Percentiles rank a stretch among this genome's conserved stretches.
Conservation (phyloP, 352 stramenopile genomes). For the Phytopythium chamaehyphon region DNA sequence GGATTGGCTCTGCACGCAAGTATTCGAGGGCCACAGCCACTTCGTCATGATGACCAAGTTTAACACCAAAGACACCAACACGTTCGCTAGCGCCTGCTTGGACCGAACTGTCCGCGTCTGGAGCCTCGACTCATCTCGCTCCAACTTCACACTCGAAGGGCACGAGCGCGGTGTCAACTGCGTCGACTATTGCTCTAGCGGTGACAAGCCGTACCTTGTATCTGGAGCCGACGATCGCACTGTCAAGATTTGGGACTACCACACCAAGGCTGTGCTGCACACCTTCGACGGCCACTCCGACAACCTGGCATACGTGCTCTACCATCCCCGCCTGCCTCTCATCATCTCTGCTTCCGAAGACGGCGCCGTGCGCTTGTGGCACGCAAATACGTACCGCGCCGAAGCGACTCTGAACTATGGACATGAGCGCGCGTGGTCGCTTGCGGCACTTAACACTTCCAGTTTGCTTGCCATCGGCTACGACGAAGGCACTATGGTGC, state of each 20-base stretch:
- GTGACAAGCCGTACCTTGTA: constrained; percentile 98
- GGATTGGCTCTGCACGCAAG: constrained; percentile 69
- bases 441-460: constrained; percentile 75
- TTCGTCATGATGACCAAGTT: constrained; percentile 99
- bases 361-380: constrained; percentile 93
- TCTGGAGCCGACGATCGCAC: constrained; percentile 95
- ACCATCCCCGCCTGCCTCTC: constrained; percentile 97
- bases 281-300: constrained; percentile 97
- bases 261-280: constrained; percentile 99
- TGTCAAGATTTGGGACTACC: constrained; percentile 99
- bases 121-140: constrained; percentile 88
- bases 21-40: constrained; percentile 93
- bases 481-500: constrained; percentile 93
- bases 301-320: constrained; percentile 97
- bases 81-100: constrained; percentile 96
- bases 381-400: constrained; percentile 92
- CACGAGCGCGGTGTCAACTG: constrained; percentile 99
- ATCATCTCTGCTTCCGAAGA: constrained; percentile 98
- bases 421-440: constrained; percentile 97
- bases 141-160: constrained; percentile 90
- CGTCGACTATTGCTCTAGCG: constrained; percentile 98
- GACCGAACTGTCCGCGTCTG: constrained; percentile 97
- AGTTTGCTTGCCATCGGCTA: constrained; percentile 95
- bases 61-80: constrained; percentile 99
- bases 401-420: constrained; percentile 99